These are phyloP conservation scores for Nyctanthes arbortristis DNA, from an alignment of 257 asterid genomes.

Conservation along the genomic window DNA sequence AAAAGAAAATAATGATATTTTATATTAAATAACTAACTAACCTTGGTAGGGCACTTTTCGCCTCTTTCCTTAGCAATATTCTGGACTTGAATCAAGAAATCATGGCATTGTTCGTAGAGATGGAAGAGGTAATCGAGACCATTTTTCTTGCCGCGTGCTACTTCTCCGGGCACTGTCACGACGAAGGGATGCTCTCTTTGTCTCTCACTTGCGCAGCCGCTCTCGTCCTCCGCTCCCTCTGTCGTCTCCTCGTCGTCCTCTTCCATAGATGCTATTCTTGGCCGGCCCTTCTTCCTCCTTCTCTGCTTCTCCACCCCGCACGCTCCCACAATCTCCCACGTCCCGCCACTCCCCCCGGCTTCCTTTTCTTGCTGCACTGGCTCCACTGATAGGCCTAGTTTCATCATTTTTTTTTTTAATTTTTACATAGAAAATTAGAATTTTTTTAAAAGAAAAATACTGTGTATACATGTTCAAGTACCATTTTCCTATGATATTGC, in stretches of 20 bases:
- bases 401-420: no score
- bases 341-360: constrained; percentile 74
- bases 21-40: constrained; percentile 22
- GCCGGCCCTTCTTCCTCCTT: constrained; percentile 52
- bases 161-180: constrained; percentile 99
- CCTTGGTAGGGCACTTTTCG: constrained; percentile 98
- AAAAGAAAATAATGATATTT: no score
- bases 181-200: constrained; percentile 98
- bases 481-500: neutral
- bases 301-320: constrained; percentile 55
- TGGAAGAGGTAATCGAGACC: constrained; percentile 94
- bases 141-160: constrained; percentile 98
- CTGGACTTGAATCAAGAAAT: constrained; percentile 94
- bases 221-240: constrained; percentile 58
- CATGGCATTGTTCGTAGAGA: constrained; percentile 90
- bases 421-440: neutral
- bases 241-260: constrained; percentile 63
- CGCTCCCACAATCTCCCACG: constrained; percentile 60
- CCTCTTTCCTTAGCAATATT: constrained; percentile 90
- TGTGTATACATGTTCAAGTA: neutral
- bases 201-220: constrained; percentile 53
- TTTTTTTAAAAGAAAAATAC: neutral
- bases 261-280: constrained; percentile 56
- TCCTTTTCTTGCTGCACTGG: constrained; percentile 95
- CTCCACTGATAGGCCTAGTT: constrained; percentile 91